Conservation (phyloP, 352 stramenopile species). For the Saprolegnia parasitica region DNA sequence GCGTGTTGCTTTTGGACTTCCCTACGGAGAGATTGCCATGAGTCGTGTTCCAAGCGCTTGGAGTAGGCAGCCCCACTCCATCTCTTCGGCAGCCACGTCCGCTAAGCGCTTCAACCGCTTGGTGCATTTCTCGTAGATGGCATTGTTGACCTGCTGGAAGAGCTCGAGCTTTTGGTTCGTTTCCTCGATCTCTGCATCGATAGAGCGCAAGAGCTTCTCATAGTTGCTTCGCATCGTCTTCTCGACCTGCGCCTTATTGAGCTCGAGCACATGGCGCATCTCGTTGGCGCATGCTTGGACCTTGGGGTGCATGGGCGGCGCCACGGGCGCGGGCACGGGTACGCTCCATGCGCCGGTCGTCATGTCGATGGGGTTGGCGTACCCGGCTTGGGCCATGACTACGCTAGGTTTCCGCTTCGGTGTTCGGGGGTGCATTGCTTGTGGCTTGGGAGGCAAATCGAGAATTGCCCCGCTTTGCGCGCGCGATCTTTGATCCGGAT, state of each 20-base stretch:
- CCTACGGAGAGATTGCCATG: conserved; percentile 4
- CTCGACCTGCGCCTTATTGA: conserved; percentile 11
- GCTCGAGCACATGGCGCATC: background rate
- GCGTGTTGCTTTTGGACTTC: conserved; percentile 5
- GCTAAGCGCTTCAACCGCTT: conserved; percentile 26
- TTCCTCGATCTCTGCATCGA: conserved; percentile 25
- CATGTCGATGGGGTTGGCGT: background rate
- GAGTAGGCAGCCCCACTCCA: background rate
- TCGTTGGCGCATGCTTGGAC: conserved; percentile 1
- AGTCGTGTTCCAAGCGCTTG: background rate
- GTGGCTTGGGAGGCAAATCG: too few relatives aligned
- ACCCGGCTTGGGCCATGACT: background rate
- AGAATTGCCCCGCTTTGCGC: background rate
- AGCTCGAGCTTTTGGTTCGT: conserved; percentile 23
- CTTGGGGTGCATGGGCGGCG: background rate
- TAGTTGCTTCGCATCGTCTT: conserved; percentile 23
- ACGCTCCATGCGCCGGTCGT: background rate
- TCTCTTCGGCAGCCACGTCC: conserved; percentile 20
- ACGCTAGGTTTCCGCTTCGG: background rate
- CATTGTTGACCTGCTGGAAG: conserved; percentile 24
- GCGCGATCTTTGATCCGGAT: conserved; percentile 15
- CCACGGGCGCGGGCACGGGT: background rate
- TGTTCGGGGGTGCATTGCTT: background rate
- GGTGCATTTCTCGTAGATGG: conserved; percentile 28
- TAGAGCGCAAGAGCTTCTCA: conserved; percentile 5